Base-by-base conservation (phyloP, 2,329 filamentous ascomycete genomes). In the Plenodomus lindquistii region DNA sequence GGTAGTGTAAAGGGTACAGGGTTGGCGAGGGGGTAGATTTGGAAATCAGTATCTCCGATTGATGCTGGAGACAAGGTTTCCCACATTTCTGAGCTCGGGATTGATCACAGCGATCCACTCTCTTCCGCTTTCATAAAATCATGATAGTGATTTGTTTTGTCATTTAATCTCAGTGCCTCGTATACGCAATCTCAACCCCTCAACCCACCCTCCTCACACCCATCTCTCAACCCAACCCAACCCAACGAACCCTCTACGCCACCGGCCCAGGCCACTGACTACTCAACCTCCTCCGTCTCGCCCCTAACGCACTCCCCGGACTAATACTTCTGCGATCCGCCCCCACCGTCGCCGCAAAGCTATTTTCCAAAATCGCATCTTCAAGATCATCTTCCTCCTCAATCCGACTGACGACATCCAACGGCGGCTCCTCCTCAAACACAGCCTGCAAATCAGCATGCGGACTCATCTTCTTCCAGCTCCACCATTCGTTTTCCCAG, bases 371-470 rank as follows among this genome's bases (percentile, higher is more conserved):
- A 24, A 75, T 65, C 22, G 73, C 75, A 34, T 74, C 73, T 34
- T 73, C 75, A 10, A 79, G 66, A 48, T 78, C 76, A 55, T 79
- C 77, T 24, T 78, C 72, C 51, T 78, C 77, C 43, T 78, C 77
- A 57, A 80, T 77, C 48, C 72, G 67, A 40, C 76, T 71, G 21
- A 78, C 58, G 2, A 80, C 66, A 24, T 69, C 67, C 40, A 86
- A 81, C 2, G 88, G 87, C 4, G 86, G 86, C 35, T 87, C 80
- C 20, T 86, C 78, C 42, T 90, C 85, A 54, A 91, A 91, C 2
- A 91, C 88, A 10, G 85, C 81, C 38, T 87, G 82, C 27, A 91
- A 78, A 64, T 90, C 87, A 17, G 85, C 82, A 66, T 91, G 86
- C 8, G 84, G 85, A 6, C 85, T 87, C 64, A 91, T 83, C 39